Base-by-base conservation (phyloP, 2,329 filamentous ascomycete species). In the Pestalotiopsis sp. region DNA sequence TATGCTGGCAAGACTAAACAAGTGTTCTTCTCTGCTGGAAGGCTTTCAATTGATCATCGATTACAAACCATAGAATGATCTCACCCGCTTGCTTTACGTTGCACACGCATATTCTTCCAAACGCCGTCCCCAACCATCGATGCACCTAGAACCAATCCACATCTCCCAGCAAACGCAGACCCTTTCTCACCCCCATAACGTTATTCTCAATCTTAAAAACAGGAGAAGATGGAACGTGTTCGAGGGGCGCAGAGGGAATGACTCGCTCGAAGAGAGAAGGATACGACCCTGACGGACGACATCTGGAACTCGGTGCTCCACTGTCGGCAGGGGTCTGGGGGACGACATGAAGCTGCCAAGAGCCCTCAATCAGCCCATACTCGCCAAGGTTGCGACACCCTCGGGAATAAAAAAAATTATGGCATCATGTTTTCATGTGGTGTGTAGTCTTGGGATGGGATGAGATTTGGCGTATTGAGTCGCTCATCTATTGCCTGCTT, bases 301-400 rank as follows among this genome's bases (percentile, higher is more conserved):
- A 61, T n/a, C 59, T 61, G 59, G 27, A 39, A 61, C 59, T 3
- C 14, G 27, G 59, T 59, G 31, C 59, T 39, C 59, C 59, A 61
- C 59, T 59, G 5, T 2, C 2, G 27, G 31, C 59, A 61, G 59
- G 59, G 59, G 27, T 61, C 59, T 61, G 59, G n/a, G 14, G 59
- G n/a, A 17, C 36, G 36, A 61, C 59, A 61, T 61, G 59, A 61
- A 61, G 59, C 59, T 61, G 59, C 59, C 59, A 61, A 61, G 59
- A 39, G 27, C 27, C 20, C n/a, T 11, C 27, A 12, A 61, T 61
- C 59, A 61, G 59, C 59, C 59, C 59, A 61, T 61, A 36, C 14
- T 14, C 59, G n/a, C 36, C n/a, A 39, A 20, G 59, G 13, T 14
- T 61, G 59, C 27, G 59, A 61, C 59, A 36, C 25, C 12, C 14